Percentiles rank a stretch among this genome's conserved stretches.
Evolutionary conservation across 805 yeast species (phyloP).

Genomic region (Lipomyces starkeyi): DNA sequence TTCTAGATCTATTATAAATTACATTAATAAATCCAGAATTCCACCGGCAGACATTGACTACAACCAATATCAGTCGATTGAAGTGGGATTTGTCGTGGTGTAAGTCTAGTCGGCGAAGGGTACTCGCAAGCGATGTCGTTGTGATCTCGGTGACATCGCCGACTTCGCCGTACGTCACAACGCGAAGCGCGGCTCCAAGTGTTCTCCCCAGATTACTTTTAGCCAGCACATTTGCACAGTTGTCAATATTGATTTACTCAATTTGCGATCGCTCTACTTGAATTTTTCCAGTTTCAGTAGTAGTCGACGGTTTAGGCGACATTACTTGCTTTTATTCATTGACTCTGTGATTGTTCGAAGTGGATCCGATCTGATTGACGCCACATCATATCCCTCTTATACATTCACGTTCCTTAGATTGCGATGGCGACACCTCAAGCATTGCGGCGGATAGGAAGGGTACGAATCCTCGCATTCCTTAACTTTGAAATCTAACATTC

Average conservation of each 20-base stretch:
- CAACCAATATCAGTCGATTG: too few species aligned
- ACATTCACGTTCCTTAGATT: not conserved
- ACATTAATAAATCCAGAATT: too few species aligned
- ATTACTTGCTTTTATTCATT: not conserved
- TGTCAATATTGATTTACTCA: not conserved
- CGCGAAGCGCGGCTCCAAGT: too few species aligned
- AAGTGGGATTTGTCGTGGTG: too few species aligned
- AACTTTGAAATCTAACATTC: not conserved
- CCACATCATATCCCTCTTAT: not conserved
- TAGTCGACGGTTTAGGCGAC: not conserved
- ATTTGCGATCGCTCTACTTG: not conserved
- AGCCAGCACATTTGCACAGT: not conserved
- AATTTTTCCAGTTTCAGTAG: not conserved
- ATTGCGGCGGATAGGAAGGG: constrained; percentile 34
- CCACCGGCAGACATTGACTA: too few species aligned
- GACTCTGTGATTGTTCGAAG: not conserved
- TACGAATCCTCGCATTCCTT: not conserved
- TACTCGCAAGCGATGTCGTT: too few species aligned
- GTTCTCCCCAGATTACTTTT: not conserved
- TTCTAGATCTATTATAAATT: too few species aligned
- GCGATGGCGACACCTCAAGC: constrained; percentile 35
- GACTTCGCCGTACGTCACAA: too few species aligned
- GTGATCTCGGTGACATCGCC: too few species aligned
- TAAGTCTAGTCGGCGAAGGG: too few species aligned
- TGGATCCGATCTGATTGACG: not conserved